Evolutionary conservation across 352 stramenopile species (phyloP), one percentile per base, ranked within the genome.

Genomic region (Globisporangium spinosum): DNA sequence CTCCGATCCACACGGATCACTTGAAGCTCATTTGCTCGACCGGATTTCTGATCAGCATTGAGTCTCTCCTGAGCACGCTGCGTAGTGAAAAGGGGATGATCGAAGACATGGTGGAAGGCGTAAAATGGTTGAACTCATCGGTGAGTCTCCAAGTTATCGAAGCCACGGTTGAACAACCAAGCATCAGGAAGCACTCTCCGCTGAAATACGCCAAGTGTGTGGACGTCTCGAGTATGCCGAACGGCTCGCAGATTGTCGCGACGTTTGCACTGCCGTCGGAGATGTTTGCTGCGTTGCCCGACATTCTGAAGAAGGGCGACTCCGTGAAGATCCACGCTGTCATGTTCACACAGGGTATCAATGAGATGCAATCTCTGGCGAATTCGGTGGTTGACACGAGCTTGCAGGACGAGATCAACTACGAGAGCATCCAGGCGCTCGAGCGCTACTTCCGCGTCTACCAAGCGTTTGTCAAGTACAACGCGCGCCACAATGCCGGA

Each of bases 41-140:
- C 0, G 89, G 89, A 0, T 97, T 94, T 55, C 72, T 98, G 23
- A 76, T 98, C 51, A 97, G 88, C 65, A 98, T 98, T 69, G 95
- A 98, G 74, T 97, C 94, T 22, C 77, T 99, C 15, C 67, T 99
- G 38, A 97, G 87, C 71, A 97, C 97, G 23, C 87, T 97, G 29
- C 94, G 95, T 17, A 96, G 94, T 57, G 97, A 99, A 74, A 90
- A 98, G 56, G 93, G 91, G n/a, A 99, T 99, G 97, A 86, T 99
- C 3, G 85, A 97, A 77, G 92, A 98, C 67, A 91, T 98, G 82
- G 82, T 80, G 4, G 91, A 95, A 51, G 90, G 89, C 25, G 69
- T 95, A 51, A 74, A 91, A 58, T 97, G 89, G 91, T 73, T 98
- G 9, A 94, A 83, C 65, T 74, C 65, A 12, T 73, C 76, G 2